A percentile compares a stretch with the other conserved stretches of the same genome.
Evolutionary conservation across 2,329 filamentous ascomycete species (phyloP).

Genomic region (Celoporthe dispersa): DNA sequence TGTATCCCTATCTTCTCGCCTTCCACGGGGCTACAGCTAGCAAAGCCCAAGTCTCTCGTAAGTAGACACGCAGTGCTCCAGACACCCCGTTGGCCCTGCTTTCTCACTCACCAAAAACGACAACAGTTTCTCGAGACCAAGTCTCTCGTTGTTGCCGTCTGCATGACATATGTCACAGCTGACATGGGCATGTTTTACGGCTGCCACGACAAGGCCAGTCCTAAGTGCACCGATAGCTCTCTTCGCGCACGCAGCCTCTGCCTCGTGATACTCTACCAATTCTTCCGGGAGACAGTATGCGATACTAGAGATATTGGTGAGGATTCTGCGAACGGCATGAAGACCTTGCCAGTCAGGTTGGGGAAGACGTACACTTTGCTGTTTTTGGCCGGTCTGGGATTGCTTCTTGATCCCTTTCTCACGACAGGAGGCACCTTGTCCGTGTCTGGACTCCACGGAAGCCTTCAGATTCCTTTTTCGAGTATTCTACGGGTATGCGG

Average conservation of each 20-base stretch:
- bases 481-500: not conserved
- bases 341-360: conserved; percentile 20
- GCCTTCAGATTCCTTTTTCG: not conserved
- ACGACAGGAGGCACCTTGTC: not conserved
- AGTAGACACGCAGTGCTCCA: not conserved
- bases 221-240: conserved; percentile 13
- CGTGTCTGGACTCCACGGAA: no score
- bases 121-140: not conserved
- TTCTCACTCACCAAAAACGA: not conserved
- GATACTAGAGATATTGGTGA: conserved; percentile 26
- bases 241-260: conserved; percentile 26
- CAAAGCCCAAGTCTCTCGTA: conserved; percentile 7
- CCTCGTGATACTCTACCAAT: conserved; percentile 26
- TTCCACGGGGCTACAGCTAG: not conserved
- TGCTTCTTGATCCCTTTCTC: not conserved
- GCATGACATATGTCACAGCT: conserved; percentile 8
- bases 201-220: not conserved
- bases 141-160: conserved; percentile 10
- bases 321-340: conserved; percentile 23
- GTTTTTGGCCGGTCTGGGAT: not conserved
- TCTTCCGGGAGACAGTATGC: conserved; percentile 28
- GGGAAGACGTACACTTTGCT: conserved; percentile 14
- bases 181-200: conserved; percentile 6
- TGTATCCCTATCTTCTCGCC: conserved; percentile 7
- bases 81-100: not conserved